Evolutionary conservation across 257 asterid genomes (phyloP).

Genomic region (Rauvolfia tetraphylla): DNA sequence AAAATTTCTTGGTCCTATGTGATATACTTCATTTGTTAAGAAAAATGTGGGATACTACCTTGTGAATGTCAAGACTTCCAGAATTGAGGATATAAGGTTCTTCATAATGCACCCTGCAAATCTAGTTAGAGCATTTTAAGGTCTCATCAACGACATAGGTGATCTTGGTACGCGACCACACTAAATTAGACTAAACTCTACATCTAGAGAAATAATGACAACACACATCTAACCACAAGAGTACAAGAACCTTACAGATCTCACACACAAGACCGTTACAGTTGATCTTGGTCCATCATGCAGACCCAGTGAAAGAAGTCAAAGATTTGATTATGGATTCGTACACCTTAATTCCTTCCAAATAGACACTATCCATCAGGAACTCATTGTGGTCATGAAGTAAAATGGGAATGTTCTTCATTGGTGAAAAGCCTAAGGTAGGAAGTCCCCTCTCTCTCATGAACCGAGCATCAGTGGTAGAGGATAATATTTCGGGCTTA

Average conservation of each 20-base stretch:
- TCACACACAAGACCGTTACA: background rate
- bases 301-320: slow-evolving; percentile 51
- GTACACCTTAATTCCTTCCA: slow-evolving; percentile 77
- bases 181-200: too few species aligned
- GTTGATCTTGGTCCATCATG: background rate
- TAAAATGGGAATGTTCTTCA: slow-evolving; percentile 87
- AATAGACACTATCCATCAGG: slow-evolving; percentile 62
- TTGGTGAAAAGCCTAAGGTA: slow-evolving; percentile 85
- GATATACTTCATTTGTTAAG: too few species aligned
- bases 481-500: slow-evolving; percentile 77
- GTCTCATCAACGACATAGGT: too few species aligned
- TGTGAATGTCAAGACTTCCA: too few species aligned
- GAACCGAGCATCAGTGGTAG: slow-evolving; percentile 90
- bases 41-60: too few species aligned
- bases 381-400: slow-evolving; percentile 94
- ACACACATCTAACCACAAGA: too few species aligned
- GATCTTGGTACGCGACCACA: too few species aligned
- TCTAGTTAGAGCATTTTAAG: too few species aligned
- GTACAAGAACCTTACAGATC: background rate
- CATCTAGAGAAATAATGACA: too few species aligned
- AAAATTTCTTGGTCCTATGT: too few species aligned
- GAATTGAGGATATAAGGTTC: too few species aligned
- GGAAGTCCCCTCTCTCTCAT: slow-evolving; percentile 79
- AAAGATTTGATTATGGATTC: slow-evolving; percentile 67
- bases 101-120: too few species aligned